Conservation (phyloP, 2,329 filamentous ascomycete genomes). For the Aspergillus versicolor region DNA sequence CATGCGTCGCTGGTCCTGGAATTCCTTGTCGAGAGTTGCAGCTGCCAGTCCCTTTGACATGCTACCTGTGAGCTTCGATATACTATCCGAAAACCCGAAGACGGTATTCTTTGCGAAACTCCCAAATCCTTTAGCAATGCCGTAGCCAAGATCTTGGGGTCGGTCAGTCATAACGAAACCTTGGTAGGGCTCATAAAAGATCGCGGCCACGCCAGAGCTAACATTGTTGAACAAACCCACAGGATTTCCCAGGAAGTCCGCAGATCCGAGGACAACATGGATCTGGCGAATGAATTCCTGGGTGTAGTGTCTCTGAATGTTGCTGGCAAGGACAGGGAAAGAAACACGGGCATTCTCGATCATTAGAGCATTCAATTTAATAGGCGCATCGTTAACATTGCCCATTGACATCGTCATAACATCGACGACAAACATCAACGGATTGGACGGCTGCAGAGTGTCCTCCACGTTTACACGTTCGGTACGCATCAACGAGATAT, state of each 20-base stretch:
- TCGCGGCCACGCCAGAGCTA: slow-evolving; percentile 93
- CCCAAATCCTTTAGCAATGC: slow-evolving; percentile 93
- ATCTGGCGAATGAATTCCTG: slow-evolving; percentile 95
- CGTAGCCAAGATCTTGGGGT: slow-evolving; percentile 90
- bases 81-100: slow-evolving; percentile 94
- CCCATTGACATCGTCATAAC: slow-evolving; percentile 99
- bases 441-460: slow-evolving; percentile 84
- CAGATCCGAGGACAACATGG: slow-evolving; percentile 94
- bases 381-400: slow-evolving; percentile 96
- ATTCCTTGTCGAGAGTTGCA: slow-evolving; percentile 96
- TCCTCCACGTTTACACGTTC: slow-evolving; percentile 96
- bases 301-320: slow-evolving; percentile 90
- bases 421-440: slow-evolving; percentile 98
- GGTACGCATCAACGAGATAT: slow-evolving; percentile 94
- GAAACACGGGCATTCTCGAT: slow-evolving; percentile 94
- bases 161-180: slow-evolving; percentile 93
- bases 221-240: slow-evolving; percentile 98
- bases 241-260: slow-evolving; percentile 95
- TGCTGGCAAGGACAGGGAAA: slow-evolving; percentile 76
- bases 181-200: slow-evolving; percentile 99
- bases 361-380: slow-evolving; percentile 89
- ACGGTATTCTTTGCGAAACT: slow-evolving; percentile 99
- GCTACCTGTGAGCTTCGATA: slow-evolving; percentile 96
- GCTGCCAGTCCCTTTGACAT: slow-evolving; percentile 95
- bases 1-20: slow-evolving; percentile 94